Evolutionary conservation across 192 early-diverging fungal species (phyloP).

Genomic region (Umbelopsis sp.): DNA sequence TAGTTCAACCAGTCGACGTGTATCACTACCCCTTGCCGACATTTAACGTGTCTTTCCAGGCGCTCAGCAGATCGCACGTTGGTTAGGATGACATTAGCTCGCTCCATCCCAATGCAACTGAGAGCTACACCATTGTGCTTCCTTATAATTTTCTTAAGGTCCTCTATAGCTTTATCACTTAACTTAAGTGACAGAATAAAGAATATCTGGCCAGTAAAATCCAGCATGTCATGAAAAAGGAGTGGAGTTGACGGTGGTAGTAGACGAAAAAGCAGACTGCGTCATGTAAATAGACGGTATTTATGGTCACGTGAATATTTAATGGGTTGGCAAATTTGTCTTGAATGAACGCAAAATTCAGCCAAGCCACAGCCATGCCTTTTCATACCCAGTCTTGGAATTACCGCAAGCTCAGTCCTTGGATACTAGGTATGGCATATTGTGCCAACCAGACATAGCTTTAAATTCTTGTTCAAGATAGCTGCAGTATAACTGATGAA

Average conservation of each 20-base stretch:
- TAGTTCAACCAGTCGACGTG: background rate
- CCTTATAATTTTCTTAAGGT: background rate
- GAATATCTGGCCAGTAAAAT: background rate
- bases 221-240: slow-evolving; percentile 4
- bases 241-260: slow-evolving; percentile 3
- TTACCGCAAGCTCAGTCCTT: no score
- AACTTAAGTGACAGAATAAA: background rate
- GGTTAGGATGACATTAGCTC: slow-evolving; percentile 11
- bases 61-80: background rate
- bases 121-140: slow-evolving; percentile 2
- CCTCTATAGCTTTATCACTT: background rate
- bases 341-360: no score
- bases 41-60: slow-evolving; percentile 5
- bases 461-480: no score
- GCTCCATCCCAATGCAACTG: slow-evolving; percentile 10
- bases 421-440: no score
- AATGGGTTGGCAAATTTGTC: no score
- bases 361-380: no score
- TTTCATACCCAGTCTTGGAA: no score
- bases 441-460: no score
- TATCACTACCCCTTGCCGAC: background rate
- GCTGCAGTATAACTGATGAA: no score
- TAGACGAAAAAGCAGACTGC: background rate
- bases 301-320: background rate
- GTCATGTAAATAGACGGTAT: background rate